Conservation (phyloP, 2,329 filamentous ascomycete genomes). For the Rhytidhysteron rufulum region DNA sequence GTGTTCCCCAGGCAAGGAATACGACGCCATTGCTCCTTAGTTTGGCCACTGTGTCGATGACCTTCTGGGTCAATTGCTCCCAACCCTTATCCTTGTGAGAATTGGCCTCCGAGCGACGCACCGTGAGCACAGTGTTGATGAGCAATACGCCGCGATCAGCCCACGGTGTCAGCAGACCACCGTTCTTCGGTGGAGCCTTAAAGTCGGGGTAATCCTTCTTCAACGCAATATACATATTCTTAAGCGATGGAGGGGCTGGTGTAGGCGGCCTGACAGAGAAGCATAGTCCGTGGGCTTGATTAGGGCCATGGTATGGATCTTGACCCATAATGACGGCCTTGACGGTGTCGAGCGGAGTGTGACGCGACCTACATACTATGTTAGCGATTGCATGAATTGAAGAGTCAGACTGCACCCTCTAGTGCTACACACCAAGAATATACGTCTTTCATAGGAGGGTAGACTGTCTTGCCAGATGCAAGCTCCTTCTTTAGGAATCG, state of each 20-base stretch:
- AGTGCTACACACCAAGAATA: conserved; percentile 75
- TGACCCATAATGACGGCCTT: conserved; percentile 93
- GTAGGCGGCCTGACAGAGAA: conserved; percentile 93
- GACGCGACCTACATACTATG: conserved; percentile 67
- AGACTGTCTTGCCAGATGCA: conserved; percentile 70
- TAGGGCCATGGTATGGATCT: conserved; percentile 93
- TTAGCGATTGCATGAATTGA: conserved; percentile 8
- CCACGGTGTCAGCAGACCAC: conserved; percentile 87
- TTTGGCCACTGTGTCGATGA: conserved; percentile 81
- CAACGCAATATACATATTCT: conserved; percentile 89
- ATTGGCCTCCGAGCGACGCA: conserved; percentile 83
- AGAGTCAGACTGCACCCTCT: not conserved
- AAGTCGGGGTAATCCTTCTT: conserved; percentile 86
- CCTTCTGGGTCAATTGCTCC: conserved; percentile 88
- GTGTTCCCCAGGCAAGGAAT: conserved; percentile 89
- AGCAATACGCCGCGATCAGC: conserved; percentile 88
- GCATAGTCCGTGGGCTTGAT: conserved; percentile 93
- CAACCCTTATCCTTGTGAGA: conserved; percentile 83
- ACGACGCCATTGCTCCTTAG: conserved; percentile 78
- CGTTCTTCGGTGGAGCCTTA: conserved; percentile 67
- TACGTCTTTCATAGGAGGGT: conserved; percentile 81
- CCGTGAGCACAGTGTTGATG: conserved; percentile 92
- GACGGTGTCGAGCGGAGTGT: conserved; percentile 83
- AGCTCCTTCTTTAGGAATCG: conserved; percentile 78
- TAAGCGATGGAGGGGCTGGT: conserved; percentile 79